Base-by-base conservation (phyloP, 441 rosid genomes). In the Adansonia grandidieri region DNA sequence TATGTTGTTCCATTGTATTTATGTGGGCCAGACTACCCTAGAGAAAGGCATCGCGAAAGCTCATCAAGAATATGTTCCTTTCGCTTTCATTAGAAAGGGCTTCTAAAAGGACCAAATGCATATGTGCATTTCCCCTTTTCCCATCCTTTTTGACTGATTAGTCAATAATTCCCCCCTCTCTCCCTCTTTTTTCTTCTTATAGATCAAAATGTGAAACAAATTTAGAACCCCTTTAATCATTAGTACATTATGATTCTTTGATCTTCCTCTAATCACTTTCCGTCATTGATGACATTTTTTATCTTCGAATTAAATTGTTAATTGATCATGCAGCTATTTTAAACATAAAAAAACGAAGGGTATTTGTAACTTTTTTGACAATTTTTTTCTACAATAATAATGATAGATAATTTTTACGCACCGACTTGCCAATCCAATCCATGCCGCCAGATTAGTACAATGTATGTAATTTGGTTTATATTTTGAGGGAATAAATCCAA, bases 371-470 rank as follows among this genome's bases (percentile, higher is more conserved):
- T 40, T 69, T 61, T 75, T 75, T 70, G 60, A 70, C 60, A 13
- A 10, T 9, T 22, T 8, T 24, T 6, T 61, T 80, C 80, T 79
- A 73, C 63, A 50, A 76, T 63, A 50, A 76, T 63, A 71, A 51
- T 65, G 78, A 37, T 75, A 47, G 71, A 78, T 48, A 80, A 75
- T 72, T 83, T 79, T 71, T 69, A 85, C 81, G 82, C 88, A 85
- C 86, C 85, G 87, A 76, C 85, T 76, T 60, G 61, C 82, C 84
- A 78, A 82, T 79, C 82, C 84, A 78, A 82, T 79, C 80, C 50
- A 57, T n/a, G 5, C 73, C 80, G 47, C 79, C 17, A 9, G 53
- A 77, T 71, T 9, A 22, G 24, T 51, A 50, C 37, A 40, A 20
- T 62, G 62, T 42, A 50, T 61, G 40, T 22, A 62, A 62, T 32